Base-by-base conservation (phyloP, 768 basidiomycete species). In the Xerocomus spinulosus region DNA sequence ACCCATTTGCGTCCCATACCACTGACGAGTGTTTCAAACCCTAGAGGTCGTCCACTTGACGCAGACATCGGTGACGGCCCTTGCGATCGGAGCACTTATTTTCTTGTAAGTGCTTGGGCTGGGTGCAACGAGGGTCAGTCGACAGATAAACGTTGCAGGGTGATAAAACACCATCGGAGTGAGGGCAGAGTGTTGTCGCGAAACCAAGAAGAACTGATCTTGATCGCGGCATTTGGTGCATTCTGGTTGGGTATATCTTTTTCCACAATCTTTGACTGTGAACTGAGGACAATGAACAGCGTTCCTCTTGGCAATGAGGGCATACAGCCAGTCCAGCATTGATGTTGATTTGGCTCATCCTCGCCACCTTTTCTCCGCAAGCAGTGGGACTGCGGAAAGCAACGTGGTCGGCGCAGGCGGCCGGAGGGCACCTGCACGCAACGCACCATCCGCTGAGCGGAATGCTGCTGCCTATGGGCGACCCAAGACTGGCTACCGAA, bases 21-120 rank as follows among this genome's bases (percentile, higher is more conserved):
- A 46, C 9, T 13, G n/a, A 48, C n/a, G n/a, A 65, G 4, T n/a
- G 23, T 44, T 40, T 48, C 29, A 33, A 44, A 53, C 46, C 46
- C 10, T 50, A 84, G 82, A 80, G 69, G 76, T 80, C 32, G 68
- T 84, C 55, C 80, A 83, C 55, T 61, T 85, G 60, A 81, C 82
- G 44, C 88, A 90, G 63, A 83, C 82, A n/a, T 78, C 79, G 0
- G 81, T 90, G 21, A 83, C 86, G 13, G 73, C 82, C 35, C 67
- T 87, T 20, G 82, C 83, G 25, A 77, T 89, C 23, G 73, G 73
- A n/a, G 75, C 76, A 15, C 64, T 90, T 52, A 75, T 85, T 54
- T 70, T 79, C 60, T 66, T 89, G 87, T 87, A 49, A 70, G 82
- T 70, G 32, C 18, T 32, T 36, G 39, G 28, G 35, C 18, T 23